Conservation (phyloP, 305 asterid genomes). For the Fraxinus floribunda region DNA sequence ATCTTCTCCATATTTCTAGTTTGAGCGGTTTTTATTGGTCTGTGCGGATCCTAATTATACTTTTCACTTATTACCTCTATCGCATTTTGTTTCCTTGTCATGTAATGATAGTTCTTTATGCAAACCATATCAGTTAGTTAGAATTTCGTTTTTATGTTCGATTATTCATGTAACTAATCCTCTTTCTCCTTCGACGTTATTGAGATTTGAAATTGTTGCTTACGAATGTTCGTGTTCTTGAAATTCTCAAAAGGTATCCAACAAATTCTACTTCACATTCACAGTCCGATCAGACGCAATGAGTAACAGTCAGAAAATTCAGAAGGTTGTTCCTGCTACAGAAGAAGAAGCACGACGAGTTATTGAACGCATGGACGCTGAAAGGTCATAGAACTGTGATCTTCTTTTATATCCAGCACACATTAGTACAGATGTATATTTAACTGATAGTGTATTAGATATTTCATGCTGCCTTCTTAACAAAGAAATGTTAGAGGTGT, state of each 20-base stretch:
- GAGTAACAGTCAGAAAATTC: conserved; percentile 45
- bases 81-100: neutral
- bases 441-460: neutral
- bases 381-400: conserved; percentile 34
- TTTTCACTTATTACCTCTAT: neutral
- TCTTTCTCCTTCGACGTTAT: neutral
- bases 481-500: neutral
- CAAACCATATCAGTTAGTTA: neutral
- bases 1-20: neutral
- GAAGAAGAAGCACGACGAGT: conserved; percentile 84
- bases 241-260: conserved; percentile 58
- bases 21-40: neutral
- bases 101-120: neutral
- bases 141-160: neutral
- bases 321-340: conserved; percentile 78
- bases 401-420: neutral
- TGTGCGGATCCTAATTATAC: neutral
- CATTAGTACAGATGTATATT: neutral
- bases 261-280: conserved; percentile 88
- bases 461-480: neutral
- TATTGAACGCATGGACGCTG: conserved; percentile 84
- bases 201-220: neutral
- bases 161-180: neutral
- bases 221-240: conserved; percentile 6
- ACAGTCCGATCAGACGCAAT: conserved; percentile 55